Evolutionary conservation across 805 yeast genomes (phyloP), one percentile per base, ranked within the genome.

Genomic region (Blastobotrys terrestris): DNA sequence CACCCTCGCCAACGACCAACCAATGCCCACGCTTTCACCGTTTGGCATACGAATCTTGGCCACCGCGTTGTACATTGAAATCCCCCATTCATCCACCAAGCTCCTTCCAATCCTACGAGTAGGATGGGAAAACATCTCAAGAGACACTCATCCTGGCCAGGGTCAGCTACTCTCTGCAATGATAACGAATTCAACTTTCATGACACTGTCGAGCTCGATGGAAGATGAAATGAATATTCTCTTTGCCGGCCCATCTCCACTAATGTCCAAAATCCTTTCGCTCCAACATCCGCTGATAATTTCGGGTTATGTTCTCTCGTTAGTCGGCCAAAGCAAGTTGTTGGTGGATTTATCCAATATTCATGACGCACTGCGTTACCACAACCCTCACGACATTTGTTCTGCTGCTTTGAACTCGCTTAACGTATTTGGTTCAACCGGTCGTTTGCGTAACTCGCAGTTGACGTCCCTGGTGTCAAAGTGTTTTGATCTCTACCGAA

Each of bases 1-100:
- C 18, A 16, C 46, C 39, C 20, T 49, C n/a, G 15, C 40, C 35
- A 26, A 21, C 8, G 47, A 51, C 46, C 51, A 48, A 48, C 49
- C 39, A 13, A 20, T 18, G n/a, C 46, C 46, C 31, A 19, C 31
- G 3, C 40, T 57, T 52, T 22, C 60, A 46, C 58, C 63, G 16
- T 58, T 57, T 42, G 61, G 59, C 13, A 45, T 55, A 31, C 56
- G 64, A 19, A 49, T 63, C 41, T 53, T 63, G n/a, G 56, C 58
- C 1, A 59, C 67, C 1, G 67, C 63, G 2, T 44, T 63, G 46
- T 60, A 56, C 18, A 42, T 60, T 22, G 67, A 63, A 20, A 49
- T 60, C 15, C 44, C 51, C 8, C 21, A 13, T 46, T 41, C 20
- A 16, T 42, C 39, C 18, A 51, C 40, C 40, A 48, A 39, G 40